phyloP scores from a whole-genome alignment of 805 yeast genomes.

The Yamadazyma ubonensis region DNA sequence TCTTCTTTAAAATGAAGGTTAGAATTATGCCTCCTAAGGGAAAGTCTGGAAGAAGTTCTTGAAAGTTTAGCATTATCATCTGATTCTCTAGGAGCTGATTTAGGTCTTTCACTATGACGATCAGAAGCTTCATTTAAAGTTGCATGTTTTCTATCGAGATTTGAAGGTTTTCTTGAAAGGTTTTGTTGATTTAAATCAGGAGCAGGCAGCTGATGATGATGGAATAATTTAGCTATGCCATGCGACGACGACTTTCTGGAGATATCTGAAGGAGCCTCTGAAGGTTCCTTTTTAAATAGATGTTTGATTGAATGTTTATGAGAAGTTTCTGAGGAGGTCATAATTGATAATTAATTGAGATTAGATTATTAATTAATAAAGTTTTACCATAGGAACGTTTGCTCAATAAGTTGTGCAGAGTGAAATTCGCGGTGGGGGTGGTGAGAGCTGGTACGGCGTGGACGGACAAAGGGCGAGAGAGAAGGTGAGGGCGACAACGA shows the following conservation, averaged over 20 bases:
- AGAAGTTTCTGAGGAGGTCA: constrained; percentile 11
- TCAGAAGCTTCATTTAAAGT: background rate
- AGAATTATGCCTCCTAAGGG: constrained; percentile 21
- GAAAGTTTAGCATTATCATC: constrained; percentile 39
- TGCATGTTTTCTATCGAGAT: background rate
- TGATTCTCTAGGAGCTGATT: background rate
- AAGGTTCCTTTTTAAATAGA: constrained; percentile 23
- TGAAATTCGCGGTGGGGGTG: background rate
- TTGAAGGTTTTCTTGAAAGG: background rate
- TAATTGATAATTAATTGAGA: background rate
- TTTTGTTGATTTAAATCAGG: background rate
- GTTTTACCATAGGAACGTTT: background rate
- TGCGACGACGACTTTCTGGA: constrained; percentile 11
- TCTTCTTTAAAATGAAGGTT: constrained; percentile 7
- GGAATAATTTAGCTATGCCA: constrained; percentile 23
- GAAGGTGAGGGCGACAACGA: background rate
- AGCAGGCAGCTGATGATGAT: constrained; percentile 15
- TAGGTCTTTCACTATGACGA: background rate
- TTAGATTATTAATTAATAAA: constrained; percentile 1
- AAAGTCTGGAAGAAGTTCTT: constrained; percentile 21
- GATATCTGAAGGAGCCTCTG: constrained; percentile 10
- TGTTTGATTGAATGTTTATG: constrained; percentile 13
- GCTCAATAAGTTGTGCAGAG: background rate
- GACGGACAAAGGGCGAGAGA: no score
- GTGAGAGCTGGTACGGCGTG: background rate